Evolutionary conservation across 805 yeast species (phyloP).

Genomic region (Metschnikowia orientalis): DNA sequence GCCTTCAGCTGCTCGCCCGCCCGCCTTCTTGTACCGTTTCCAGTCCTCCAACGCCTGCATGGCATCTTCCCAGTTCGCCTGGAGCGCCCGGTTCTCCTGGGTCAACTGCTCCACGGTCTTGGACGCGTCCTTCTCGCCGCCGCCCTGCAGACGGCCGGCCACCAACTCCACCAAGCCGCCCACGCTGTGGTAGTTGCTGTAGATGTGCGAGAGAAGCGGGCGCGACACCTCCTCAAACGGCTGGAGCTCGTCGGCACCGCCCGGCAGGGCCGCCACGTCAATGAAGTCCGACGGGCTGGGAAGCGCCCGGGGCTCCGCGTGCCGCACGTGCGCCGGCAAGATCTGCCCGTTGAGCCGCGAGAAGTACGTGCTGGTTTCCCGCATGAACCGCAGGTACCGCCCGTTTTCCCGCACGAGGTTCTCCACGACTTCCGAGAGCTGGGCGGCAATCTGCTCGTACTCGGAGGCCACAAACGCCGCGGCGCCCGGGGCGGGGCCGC

Average conservation of each 20-base stretch:
- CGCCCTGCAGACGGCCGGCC: not conserved
- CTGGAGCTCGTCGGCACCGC: constrained; percentile 27
- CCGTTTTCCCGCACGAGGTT: constrained; percentile 34
- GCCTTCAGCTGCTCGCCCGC: not conserved
- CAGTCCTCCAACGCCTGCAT: constrained; percentile 36
- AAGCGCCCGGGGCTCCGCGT: constrained; percentile 3
- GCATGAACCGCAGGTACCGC: constrained; percentile 30
- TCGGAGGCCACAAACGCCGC: constrained; percentile 20
- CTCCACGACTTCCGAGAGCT: constrained; percentile 33
- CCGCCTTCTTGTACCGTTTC: constrained; percentile 23
- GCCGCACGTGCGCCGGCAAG: constrained; percentile 13
- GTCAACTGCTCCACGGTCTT: constrained; percentile 21
- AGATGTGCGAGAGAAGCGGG: constrained; percentile 33
- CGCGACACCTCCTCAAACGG: constrained; percentile 32
- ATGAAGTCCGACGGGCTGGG: constrained; percentile 31
- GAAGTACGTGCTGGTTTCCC: constrained; percentile 26
- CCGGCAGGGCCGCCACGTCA: constrained; percentile 19
- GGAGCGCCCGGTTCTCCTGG: constrained; percentile 31
- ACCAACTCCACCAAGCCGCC: constrained; percentile 13
- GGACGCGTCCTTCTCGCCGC: constrained; percentile 11
- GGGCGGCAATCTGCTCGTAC: constrained; percentile 30
- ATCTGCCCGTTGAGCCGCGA: constrained; percentile 25
- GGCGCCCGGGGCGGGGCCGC: constrained; percentile 10
- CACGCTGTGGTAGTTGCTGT: constrained; percentile 32
- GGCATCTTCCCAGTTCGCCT: constrained; percentile 38